Conservation (phyloP, 495 filamentous ascomycete species). For the Sphaerosporella brunnea region DNA sequence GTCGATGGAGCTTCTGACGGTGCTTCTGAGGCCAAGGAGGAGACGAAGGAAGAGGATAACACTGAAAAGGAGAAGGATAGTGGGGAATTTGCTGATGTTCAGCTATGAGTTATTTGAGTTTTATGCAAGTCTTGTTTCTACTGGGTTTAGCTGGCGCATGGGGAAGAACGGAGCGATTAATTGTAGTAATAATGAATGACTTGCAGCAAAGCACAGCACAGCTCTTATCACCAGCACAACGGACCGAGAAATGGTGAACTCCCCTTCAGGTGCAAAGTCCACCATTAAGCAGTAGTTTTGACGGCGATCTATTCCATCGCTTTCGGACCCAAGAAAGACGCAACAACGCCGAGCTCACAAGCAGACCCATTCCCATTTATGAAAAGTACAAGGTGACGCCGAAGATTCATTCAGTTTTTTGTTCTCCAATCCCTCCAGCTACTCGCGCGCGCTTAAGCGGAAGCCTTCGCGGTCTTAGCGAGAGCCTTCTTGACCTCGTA, state of each 20-base stretch:
- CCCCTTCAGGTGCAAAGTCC: no score
- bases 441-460: conserved; percentile 5
- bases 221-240: no score
- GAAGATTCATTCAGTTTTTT: neutral
- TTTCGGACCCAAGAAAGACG: no score
- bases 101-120: no score
- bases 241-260: no score
- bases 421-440: neutral
- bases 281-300: no score
- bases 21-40: neutral
- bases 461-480: conserved; percentile 45
- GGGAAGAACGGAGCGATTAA: no score
- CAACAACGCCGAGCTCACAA: neutral
- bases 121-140: no score
- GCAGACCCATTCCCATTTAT: neutral
- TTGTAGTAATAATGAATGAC: no score
- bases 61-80: neutral
- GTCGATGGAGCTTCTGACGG: neutral
- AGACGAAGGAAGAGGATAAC: neutral
- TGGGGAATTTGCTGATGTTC: neutral
- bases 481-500: conserved; percentile 90
- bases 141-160: no score
- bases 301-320: no score
- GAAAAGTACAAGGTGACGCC: neutral
- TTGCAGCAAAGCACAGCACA: no score